Evolutionary conservation across 2,329 filamentous ascomycete species (phyloP), one percentile per base, ranked within the genome.

Genomic region (Alternaria conjuncta): DNA sequence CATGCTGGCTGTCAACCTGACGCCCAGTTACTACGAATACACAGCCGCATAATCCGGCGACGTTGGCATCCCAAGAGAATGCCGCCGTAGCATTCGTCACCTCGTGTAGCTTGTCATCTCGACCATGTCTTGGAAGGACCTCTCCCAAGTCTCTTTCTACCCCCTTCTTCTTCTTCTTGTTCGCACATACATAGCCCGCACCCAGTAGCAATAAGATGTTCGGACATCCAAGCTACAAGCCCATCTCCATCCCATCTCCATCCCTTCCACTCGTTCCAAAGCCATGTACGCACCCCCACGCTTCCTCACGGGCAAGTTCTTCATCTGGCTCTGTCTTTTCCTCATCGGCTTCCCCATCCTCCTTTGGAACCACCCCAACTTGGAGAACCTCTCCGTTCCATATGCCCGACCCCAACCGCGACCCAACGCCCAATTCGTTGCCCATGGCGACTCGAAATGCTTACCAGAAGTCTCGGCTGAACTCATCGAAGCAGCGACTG

Each of bases 371-470:
- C 51, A 45, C 28, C 44, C 49, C 5, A 43, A 57, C 7, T 13
- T 63, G 8, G 32, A 60, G 18, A 45, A 46, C 25, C 46, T 66
- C 10, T 62, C 66, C 0, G 57, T 65, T 11, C 57, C 68, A 5
- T 67, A 69, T 32, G 20, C 55, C 25, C 50, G 66, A 26, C 66
- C 60, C 10, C 46, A 56, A 18, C 23, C 54, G 28, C 47, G 28
- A 15, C 51, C 50, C 18, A 55, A 49, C 18, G 54, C 64, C 13
- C 67, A 69, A 28, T 69, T 72, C 46, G 32, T 65, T 25, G 55
- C 64, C 23, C 60, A 71, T 10, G 70, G 68, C 6, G 45, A 60
- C 25, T 64, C 67, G 26, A 54, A 64, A 47, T 72, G 68, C 23
- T 26, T 73, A n/a, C 67, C 70, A 3, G 20, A 58, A 8, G 43